phyloP scores from a whole-genome alignment of 169 alveolate species.

The Eimeria brunetti region DNA sequence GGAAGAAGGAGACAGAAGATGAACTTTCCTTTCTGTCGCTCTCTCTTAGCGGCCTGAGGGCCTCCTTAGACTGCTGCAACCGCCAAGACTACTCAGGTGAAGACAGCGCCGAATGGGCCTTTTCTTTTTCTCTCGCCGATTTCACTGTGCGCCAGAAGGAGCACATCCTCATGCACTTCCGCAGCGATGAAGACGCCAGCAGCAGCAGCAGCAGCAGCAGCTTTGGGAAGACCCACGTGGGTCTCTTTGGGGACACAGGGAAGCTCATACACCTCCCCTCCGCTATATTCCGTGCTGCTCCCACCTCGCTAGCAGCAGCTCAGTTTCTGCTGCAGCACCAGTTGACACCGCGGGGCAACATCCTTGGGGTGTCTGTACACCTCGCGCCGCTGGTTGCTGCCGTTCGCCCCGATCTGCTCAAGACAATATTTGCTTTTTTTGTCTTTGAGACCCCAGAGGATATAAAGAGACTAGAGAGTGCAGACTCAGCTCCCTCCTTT shows the following conservation, averaged over 20 bases:
- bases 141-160: conserved; percentile 80
- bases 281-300: conserved; percentile 28
- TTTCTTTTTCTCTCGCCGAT: conserved; percentile 82
- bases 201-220: conserved; percentile 8
- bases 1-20: not conserved
- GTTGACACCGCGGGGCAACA: conserved; percentile 73
- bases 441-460: conserved; percentile 70
- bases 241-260: conserved; percentile 37
- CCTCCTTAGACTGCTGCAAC: conserved; percentile 63
- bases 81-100: conserved; percentile 84
- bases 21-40: conserved; percentile 4
- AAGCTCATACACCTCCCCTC: conserved; percentile 37
- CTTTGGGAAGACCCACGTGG: conserved; percentile 45
- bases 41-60: conserved; percentile 24
- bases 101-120: conserved; percentile 86
- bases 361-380: conserved; percentile 67
- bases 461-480: conserved; percentile 18
- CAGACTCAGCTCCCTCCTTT: not conserved
- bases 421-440: conserved; percentile 57
- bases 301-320: conserved; percentile 66
- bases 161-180: conserved; percentile 72
- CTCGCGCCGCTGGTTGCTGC: conserved; percentile 76
- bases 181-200: conserved; percentile 49
- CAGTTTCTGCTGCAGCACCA: conserved; percentile 70
- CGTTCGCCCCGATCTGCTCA: conserved; percentile 65